These are phyloP conservation scores for Kazachstania viticola DNA, from an alignment of 805 yeast species.

Conservation along the genomic window DNA sequence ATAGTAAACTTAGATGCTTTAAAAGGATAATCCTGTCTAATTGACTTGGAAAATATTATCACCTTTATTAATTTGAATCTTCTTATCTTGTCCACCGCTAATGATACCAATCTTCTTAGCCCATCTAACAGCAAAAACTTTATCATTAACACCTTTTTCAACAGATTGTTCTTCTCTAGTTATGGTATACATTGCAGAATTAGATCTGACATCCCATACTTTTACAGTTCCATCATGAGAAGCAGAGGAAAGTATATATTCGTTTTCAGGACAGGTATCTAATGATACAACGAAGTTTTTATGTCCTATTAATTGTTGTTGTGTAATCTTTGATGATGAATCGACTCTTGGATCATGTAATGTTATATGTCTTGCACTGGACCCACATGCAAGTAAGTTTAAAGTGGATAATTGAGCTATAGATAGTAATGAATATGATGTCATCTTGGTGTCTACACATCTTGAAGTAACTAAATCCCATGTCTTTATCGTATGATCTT, in stretches of 20 bases:
- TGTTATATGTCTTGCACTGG: conserved; percentile 94
- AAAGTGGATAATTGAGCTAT: conserved; percentile 54
- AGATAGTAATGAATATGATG: conserved; percentile 76
- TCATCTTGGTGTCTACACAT: conserved; percentile 77
- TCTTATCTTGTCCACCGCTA: conserved; percentile 91
- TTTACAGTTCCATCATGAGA: conserved; percentile 95
- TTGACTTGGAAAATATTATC: conserved; percentile 24
- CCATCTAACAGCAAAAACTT: conserved; percentile 87
- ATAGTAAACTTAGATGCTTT: too few relatives aligned
- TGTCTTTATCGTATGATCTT: conserved; percentile 88
- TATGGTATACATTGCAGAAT: conserved; percentile 68
- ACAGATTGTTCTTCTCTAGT: conserved; percentile 50
- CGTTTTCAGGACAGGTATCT: conserved; percentile 63
- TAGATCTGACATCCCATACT: conserved; percentile 92
- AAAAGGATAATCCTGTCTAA: too few relatives aligned
- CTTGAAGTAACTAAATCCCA: conserved; percentile 90
- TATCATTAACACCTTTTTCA: conserved; percentile 36
- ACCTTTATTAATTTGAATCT: conserved; percentile 67
- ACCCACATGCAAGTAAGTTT: conserved; percentile 79
- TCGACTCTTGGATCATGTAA: conserved; percentile 80
- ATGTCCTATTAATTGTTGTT: conserved; percentile 78
- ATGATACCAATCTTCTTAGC: conserved; percentile 65
- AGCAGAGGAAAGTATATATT: conserved; percentile 74
- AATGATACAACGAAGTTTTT: conserved; percentile 79
- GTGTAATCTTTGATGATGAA: conserved; percentile 45